These are phyloP conservation scores for Hypsizygus marmoreus DNA, from an alignment of 768 basidiomycete genomes.

Conservation along the genomic window DNA sequence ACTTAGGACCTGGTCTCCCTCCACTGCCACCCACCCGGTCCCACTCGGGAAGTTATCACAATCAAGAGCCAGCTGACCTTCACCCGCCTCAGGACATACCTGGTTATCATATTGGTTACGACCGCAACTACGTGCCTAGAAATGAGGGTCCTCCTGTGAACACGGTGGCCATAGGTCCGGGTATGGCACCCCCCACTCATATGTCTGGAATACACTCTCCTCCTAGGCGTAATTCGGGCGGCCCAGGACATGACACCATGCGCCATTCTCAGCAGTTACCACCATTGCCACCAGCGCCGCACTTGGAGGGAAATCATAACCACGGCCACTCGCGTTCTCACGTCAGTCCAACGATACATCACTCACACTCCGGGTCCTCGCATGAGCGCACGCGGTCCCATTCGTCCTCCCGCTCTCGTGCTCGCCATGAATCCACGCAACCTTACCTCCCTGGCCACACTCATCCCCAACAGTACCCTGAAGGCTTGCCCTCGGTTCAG, in stretches of 20 bases:
- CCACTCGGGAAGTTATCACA: slow-evolving; percentile 32
- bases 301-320: slow-evolving; percentile 30
- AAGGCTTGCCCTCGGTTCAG: slow-evolving; percentile 43
- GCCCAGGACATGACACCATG: slow-evolving; percentile 38
- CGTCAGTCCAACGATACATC: slow-evolving; percentile 44
- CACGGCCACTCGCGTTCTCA: slow-evolving; percentile 37
- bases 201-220: slow-evolving; percentile 41
- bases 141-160: slow-evolving; percentile 49
- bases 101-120: too few relatives aligned
- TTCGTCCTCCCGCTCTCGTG: slow-evolving; percentile 53
- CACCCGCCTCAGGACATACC: slow-evolving; percentile 44
- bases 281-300: slow-evolving; percentile 47
- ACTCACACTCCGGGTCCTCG: slow-evolving; percentile 41
- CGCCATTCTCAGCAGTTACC: slow-evolving; percentile 53
- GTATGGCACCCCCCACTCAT: slow-evolving; percentile 39
- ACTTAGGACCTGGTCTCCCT: slow-evolving; percentile 35
- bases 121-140: slow-evolving; percentile 49
- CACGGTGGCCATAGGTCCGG: slow-evolving; percentile 48
- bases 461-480: slow-evolving; percentile 51
- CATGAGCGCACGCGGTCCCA: slow-evolving; percentile 51
- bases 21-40: slow-evolving; percentile 37
- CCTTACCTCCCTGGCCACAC: slow-evolving; percentile 37
- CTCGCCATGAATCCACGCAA: slow-evolving; percentile 42
- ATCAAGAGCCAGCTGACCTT: slow-evolving; percentile 42
- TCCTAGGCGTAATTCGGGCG: slow-evolving; percentile 38